These are phyloP conservation scores for Papiliotrema laurentii DNA, from an alignment of 1,284 basidiomycete species.

Conservation along the genomic window DNA sequence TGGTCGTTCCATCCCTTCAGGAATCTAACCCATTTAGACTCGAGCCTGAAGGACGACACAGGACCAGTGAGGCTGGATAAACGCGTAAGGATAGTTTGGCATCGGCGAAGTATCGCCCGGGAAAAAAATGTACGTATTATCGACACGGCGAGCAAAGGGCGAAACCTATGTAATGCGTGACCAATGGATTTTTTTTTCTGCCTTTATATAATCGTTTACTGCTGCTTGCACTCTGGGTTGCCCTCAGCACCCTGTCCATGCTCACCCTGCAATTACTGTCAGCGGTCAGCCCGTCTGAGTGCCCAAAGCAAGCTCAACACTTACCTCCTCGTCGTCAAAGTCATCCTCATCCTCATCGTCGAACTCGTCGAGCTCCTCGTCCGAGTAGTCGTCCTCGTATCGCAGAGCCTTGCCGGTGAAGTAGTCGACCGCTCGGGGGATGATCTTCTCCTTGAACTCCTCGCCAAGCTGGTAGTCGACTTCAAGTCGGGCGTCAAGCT, in stretches of 20 bases:
- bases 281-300: slow-evolving; percentile 14
- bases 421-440: slow-evolving; percentile 90
- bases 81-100: too few species aligned
- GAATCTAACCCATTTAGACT: too few species aligned
- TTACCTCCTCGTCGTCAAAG: slow-evolving; percentile 37
- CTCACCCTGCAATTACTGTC: slow-evolving; percentile 24
- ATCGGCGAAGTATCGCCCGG: too few species aligned
- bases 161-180: too few species aligned
- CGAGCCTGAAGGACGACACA: too few species aligned
- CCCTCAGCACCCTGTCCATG: slow-evolving; percentile 19
- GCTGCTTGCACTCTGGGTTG: slow-evolving; percentile 44
- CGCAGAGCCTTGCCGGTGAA: slow-evolving; percentile 95
- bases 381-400: slow-evolving; percentile 73
- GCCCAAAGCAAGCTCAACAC: slow-evolving; percentile 4
- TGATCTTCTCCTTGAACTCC: slow-evolving; percentile 97
- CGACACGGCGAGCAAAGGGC: too few species aligned
- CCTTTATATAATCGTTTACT: too few species aligned
- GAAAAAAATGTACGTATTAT: too few species aligned
- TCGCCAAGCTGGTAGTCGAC: slow-evolving; percentile 98
- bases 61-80: too few species aligned
- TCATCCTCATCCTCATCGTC: slow-evolving; percentile 54
- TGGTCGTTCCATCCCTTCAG: too few species aligned
- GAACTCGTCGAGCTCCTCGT: slow-evolving; percentile 61
- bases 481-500: slow-evolving; percentile 88
- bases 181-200: too few species aligned